Conservation (phyloP, 768 basidiomycete genomes). For the Suillus placidus region DNA sequence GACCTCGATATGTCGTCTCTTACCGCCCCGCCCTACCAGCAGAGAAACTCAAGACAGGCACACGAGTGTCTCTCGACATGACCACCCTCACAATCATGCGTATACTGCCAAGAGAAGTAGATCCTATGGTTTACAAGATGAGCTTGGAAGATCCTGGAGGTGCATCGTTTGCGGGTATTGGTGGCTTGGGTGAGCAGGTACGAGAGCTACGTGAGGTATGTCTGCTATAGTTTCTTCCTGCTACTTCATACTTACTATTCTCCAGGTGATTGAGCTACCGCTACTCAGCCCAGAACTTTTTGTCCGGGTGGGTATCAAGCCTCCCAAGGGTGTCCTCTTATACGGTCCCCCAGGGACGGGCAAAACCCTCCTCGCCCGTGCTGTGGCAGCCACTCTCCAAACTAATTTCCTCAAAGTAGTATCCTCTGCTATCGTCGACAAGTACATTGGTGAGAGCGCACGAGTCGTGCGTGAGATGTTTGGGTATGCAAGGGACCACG, state of each 20-base stretch:
- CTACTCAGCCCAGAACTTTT: conserved; percentile 94
- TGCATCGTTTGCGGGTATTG: conserved; percentile 95
- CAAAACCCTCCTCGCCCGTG: conserved; percentile 92
- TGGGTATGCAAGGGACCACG: conserved; percentile 95
- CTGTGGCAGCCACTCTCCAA: conserved; percentile 91
- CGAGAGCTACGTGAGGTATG: conserved; percentile 91
- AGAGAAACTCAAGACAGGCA: conserved; percentile 88
- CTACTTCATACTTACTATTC: conserved; percentile 1
- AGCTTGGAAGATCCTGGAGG: conserved; percentile 96
- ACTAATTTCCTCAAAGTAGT: conserved; percentile 99
- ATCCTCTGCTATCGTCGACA: conserved; percentile 95
- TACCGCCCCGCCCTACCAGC: conserved; percentile 93
- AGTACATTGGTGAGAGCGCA: conserved; percentile 98
- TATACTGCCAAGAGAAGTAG: conserved; percentile 95
- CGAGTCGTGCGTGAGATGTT: conserved; percentile 98
- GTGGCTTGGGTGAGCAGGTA: conserved; percentile 94
- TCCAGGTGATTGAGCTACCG: conserved; percentile 92
- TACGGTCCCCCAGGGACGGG: conserved; percentile 98
- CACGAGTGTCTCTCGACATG: conserved; percentile 98
- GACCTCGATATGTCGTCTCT: conserved; percentile 97
- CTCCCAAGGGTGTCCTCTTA: conserved; percentile 93
- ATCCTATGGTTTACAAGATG: conserved; percentile 99
- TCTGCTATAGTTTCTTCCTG: conserved; percentile 10
- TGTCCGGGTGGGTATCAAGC: conserved; percentile 92
- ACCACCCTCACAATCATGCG: conserved; percentile 99